Conservation (phyloP, 306 rosid species). For the Castanea sativa region DNA sequence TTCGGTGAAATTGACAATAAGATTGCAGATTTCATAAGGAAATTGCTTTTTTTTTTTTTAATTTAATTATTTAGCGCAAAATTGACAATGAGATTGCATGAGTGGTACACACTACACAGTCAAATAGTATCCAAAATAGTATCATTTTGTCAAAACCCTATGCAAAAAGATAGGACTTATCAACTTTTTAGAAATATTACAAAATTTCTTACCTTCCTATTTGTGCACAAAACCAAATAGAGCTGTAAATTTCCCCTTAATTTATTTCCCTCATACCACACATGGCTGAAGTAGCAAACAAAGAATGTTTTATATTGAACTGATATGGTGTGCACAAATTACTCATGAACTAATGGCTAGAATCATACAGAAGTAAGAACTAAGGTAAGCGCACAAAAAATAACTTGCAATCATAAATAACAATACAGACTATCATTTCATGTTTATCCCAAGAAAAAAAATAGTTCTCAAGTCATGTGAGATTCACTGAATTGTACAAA, state of each 20-base stretch:
- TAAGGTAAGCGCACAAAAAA: neutral
- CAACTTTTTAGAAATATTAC: neutral
- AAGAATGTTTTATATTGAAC: neutral
- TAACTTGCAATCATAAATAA: constrained; percentile 3
- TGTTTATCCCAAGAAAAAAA: constrained; percentile 20
- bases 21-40: too few relatives aligned
- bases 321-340: neutral
- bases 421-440: constrained; percentile 39
- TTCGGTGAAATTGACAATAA: too few relatives aligned
- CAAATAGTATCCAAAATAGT: too few relatives aligned
- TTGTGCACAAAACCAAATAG: neutral
- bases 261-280: neutral
- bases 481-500: constrained; percentile 18
- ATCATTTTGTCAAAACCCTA: too few relatives aligned
- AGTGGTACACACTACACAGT: too few relatives aligned
- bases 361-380: neutral
- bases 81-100: too few relatives aligned
- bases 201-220: neutral
- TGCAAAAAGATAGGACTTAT: neutral
- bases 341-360: neutral
- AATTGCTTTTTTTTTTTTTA: too few relatives aligned
- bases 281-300: neutral
- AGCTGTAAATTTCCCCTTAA: neutral
- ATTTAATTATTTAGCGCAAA: too few relatives aligned
- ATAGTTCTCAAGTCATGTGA: constrained; percentile 20